Evolutionary conservation across 2,329 filamentous ascomycete genomes (phyloP).

Genomic region (Arthrobotrys entomopaga): DNA sequence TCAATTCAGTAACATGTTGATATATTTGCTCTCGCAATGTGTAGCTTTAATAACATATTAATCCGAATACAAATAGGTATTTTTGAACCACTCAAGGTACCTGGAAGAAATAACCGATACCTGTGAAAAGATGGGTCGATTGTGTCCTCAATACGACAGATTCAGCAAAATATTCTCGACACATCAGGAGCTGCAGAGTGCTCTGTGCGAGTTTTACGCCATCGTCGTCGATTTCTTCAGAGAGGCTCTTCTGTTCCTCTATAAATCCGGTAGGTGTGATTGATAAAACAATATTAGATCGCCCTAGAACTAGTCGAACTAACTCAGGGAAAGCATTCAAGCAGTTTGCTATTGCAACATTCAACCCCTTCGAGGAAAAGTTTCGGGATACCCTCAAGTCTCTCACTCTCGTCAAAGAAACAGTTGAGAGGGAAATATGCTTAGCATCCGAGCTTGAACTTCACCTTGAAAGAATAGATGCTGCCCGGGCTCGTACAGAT

Average conservation of each 20-base stretch:
- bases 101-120: conserved; percentile 34
- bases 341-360: conserved; percentile 57
- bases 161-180: conserved; percentile 60
- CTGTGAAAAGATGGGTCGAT: conserved; percentile 41
- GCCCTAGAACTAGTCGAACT: conserved; percentile 21
- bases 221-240: conserved; percentile 62
- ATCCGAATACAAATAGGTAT: conserved; percentile 8
- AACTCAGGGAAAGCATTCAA: conserved; percentile 22
- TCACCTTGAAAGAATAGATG: conserved; percentile 36
- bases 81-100: conserved; percentile 36
- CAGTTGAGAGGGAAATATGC: conserved; percentile 58
- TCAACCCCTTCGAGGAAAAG: conserved; percentile 60
- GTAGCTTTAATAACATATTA: not conserved
- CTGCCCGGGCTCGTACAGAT: conserved; percentile 14
- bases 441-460: conserved; percentile 58
- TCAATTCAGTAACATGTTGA: not conserved
- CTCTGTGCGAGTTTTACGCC: conserved; percentile 62
- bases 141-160: conserved; percentile 48
- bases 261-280: conserved; percentile 59
- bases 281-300: too few species aligned
- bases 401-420: conserved; percentile 55
- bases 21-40: too few species aligned
- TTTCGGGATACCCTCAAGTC: conserved; percentile 58
- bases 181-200: conserved; percentile 60
- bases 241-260: conserved; percentile 59